phyloP scores from a whole-genome alignment of 306 rosid species.

The Pterocarpus macrocarpus region DNA sequence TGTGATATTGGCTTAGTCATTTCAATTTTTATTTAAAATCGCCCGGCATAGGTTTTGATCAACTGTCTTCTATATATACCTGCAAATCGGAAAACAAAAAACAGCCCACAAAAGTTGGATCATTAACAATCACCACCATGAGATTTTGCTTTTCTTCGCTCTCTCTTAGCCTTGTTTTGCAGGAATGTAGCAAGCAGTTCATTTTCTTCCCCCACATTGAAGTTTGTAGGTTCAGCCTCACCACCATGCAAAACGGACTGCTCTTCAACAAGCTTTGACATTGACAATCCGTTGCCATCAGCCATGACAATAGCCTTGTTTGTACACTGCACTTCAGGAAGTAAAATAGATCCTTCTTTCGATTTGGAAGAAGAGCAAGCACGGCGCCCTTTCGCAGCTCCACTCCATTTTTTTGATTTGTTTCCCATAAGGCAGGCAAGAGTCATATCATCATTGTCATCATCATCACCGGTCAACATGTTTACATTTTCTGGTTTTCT shows the following conservation, averaged over 20 bases:
- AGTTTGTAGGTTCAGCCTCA: conserved; percentile 38
- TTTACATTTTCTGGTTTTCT: conserved; percentile 35
- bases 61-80: conserved; percentile 1
- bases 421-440: conserved; percentile 45
- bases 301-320: conserved; percentile 16
- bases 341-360: conserved; percentile 29
- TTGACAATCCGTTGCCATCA: conserved; percentile 36
- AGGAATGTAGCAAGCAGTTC: conserved; percentile 39
- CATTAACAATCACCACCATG: conserved; percentile 14
- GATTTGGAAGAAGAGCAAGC: conserved; percentile 25
- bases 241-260: conserved; percentile 36
- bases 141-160: conserved; percentile 34
- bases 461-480: conserved; percentile 6
- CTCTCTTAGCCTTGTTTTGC: conserved; percentile 43
- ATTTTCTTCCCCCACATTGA: conserved; percentile 28
- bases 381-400: conserved; percentile 23
- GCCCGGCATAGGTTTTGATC: background rate
- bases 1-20: conserved; percentile 23
- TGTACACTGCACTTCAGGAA: conserved; percentile 22
- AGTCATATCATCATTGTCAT: conserved; percentile 38
- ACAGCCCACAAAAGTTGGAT: conserved; percentile 15
- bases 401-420: conserved; percentile 51
- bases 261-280: conserved; percentile 40
- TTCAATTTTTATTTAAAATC: background rate
- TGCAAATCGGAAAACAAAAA: conserved; percentile 1